Evolutionary conservation across 2,329 filamentous ascomycete genomes (phyloP).

Genomic region (Fusarium burgessii): DNA sequence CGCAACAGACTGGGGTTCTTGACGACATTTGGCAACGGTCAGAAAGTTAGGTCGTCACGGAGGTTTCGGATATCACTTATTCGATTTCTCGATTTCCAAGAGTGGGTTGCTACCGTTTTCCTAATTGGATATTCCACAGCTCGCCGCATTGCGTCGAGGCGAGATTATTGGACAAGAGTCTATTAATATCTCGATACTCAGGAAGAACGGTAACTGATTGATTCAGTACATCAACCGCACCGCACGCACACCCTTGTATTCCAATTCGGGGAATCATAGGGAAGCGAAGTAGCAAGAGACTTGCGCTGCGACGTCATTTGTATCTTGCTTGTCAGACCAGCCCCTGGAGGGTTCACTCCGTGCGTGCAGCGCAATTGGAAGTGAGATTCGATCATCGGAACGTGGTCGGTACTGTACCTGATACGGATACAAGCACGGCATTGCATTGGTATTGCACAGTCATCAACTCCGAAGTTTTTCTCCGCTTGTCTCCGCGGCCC

Average conservation of each 20-base stretch:
- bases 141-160: conserved; percentile 19
- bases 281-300: conserved; percentile 25
- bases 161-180: conserved; percentile 19
- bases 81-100: conserved; percentile 34
- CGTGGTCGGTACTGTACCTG: conserved; percentile 16
- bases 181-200: conserved; percentile 31
- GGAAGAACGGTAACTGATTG: conserved; percentile 20
- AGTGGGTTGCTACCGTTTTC: conserved; percentile 20
- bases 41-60: conserved; percentile 29
- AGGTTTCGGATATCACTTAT: conserved; percentile 32
- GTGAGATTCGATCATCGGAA: conserved; percentile 30
- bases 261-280: conserved; percentile 22
- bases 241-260: conserved; percentile 12
- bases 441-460: conserved; percentile 20
- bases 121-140: conserved; percentile 24
- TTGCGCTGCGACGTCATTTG: conserved; percentile 37
- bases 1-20: conserved; percentile 32
- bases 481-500: conserved; percentile 42
- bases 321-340: conserved; percentile 30
- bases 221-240: conserved; percentile 13
- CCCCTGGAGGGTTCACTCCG: conserved; percentile 36
- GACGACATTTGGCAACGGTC: conserved; percentile 31
- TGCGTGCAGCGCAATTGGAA: conserved; percentile 16
- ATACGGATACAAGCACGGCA: conserved; percentile 35
- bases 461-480: conserved; percentile 38